Base-by-base conservation (phyloP, 2,329 filamentous ascomycete genomes). In the Hypomyces perniciosus region DNA sequence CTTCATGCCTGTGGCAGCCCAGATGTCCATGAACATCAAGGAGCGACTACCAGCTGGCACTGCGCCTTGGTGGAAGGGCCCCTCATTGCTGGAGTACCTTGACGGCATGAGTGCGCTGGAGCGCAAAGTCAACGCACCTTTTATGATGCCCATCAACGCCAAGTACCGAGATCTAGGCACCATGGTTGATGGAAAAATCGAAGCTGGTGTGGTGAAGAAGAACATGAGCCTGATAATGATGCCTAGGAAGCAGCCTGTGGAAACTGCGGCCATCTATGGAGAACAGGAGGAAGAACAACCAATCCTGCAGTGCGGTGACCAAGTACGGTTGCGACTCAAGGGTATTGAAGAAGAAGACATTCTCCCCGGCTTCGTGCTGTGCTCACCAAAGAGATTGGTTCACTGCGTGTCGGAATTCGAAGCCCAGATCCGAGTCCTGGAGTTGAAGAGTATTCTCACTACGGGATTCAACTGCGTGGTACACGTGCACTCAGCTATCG, bases 101-200 rank as follows among this genome's bases (percentile, higher is more conserved):
- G 92, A 96, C 67, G 77, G 81, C 65, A 96, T 97, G 89, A 84
- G 86, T 63, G 84, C 92, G 9, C 80, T 96, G 37, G 92, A 99
- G 69, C 89, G 93, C 62, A 99, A 97, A 77, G 73, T 96, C 62
- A 96, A 96, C 62, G 93, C 93, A 2, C 92, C 93, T 8, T 97
- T 99, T 79, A 97, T 99, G 93, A 96, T 99, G 91, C 88, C 93
- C 7, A 80, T 99, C 57, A 88, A 88, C 57, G 90, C 89, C 71
- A 99, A 99, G 74, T 99, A 97, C 76, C 83, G 88, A 62, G 95
- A 99, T 67, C 86, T 99, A 79, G 93, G 93, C 62, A 99, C 93
- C 55, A 90, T 99, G 81, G 82, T 96, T 39, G 95, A 99, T 74
- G 93, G 93, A 59, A 96, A 96, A 78, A 88, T 99, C 58, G 93